Conservation (phyloP, 371 early-diverging fungal genomes). For the Furculomyces boomerangus region DNA sequence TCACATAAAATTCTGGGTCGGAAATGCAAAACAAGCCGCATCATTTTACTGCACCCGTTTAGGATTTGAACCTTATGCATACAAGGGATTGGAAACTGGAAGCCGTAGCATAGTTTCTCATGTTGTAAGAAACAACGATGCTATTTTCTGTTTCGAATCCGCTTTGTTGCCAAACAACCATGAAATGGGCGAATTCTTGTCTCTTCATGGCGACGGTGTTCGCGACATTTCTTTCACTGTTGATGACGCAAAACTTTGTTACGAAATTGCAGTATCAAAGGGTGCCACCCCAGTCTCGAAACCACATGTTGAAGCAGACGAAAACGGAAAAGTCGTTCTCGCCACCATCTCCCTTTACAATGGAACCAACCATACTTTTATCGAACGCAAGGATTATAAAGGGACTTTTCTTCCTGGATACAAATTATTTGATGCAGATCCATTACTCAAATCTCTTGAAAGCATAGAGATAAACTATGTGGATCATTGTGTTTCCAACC, state of each 20-base stretch:
- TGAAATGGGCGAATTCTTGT: constrained; percentile 35
- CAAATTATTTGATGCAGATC: constrained; percentile 17
- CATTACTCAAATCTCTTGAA: constrained; percentile 48
- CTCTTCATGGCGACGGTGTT: constrained; percentile 84
- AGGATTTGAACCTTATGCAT: constrained; percentile 83
- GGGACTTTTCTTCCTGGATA: constrained; percentile 82
- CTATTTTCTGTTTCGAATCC: constrained; percentile 77
- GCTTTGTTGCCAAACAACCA: constrained; percentile 71
- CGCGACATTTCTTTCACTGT: constrained; percentile 89
- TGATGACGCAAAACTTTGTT: constrained; percentile 64
- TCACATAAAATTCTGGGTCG: constrained; percentile 71
- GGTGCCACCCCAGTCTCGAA: constrained; percentile 73
- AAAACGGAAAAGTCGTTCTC: constrained; percentile 73
- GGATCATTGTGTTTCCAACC: constrained; percentile 93
- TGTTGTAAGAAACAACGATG: constrained; percentile 62
- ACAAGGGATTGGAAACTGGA: constrained; percentile 91
- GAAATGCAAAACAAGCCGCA: constrained; percentile 91
- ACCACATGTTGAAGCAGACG: constrained; percentile 65
- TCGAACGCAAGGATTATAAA: constrained; percentile 66
- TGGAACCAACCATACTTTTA: constrained; percentile 84
- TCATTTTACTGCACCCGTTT: constrained; percentile 70
- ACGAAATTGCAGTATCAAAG: constrained; percentile 59
- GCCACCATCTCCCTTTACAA: constrained; percentile 85
- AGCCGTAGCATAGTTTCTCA: constrained; percentile 69
- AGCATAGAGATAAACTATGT: constrained; percentile 44